Base-by-base conservation (phyloP, 768 basidiomycete species). In the Psilocybe subaeruginosa region DNA sequence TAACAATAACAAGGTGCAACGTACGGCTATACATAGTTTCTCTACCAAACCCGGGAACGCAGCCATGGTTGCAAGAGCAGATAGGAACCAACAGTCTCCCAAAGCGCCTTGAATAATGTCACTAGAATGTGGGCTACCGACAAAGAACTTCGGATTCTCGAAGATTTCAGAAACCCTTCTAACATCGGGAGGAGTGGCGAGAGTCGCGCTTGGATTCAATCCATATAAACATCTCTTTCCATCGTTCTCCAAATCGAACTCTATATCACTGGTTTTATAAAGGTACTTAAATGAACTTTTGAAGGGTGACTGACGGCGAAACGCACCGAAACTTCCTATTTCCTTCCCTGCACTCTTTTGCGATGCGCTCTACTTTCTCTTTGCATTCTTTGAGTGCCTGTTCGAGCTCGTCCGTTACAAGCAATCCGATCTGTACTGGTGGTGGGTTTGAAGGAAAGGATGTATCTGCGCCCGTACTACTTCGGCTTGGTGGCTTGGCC, bases 21-120 rank as follows among this genome's bases (percentile, higher is more conserved):
- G 56, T 54, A 75, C 73, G 3, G 70, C 71, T 33, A 85, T 81
- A 43, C 84, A 86, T 43, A 81, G 73, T 58, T 79, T 80, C 64
- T 85, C 80, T 8, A 85, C 68, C 49, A 83, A 63, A 3, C 76
- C 79, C 1, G 74, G 64, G 0, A 70, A 63, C 1, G 79, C 77
- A 4, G 82, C 70, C 62, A 83, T 76, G 1, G 78, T 78, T 3
- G 82, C 76, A 30, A 85, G 68, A 0, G 82, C 85, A 9, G 79
- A 80, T 8, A 85, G 64, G 64, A 86, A 83, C 83, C 83, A 85
- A 60, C 84, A 86, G 58, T 85, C 77, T 0, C 80, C 82, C 16
- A 84, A 60, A 2, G 55, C 59, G 11, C 84, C 84, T 72, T 85
- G 84, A 0, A 78, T 72, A 41, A 85, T 78, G 66, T 85, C 83